Conservation (phyloP, 345 rosid species). For the Salix caprea region DNA sequence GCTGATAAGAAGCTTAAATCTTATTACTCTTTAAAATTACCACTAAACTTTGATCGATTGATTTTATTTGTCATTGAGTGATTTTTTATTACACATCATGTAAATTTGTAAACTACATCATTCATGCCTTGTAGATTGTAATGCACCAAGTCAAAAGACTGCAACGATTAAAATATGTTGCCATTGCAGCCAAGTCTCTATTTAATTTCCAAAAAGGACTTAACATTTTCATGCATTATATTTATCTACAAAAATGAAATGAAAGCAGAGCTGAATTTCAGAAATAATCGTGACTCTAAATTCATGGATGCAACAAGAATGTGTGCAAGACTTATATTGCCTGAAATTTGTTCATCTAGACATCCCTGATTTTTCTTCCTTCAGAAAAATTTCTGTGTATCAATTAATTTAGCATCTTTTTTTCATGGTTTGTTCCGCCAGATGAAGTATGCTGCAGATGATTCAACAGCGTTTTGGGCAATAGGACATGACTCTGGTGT, state of each 20-base stretch:
- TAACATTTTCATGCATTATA: too few species aligned
- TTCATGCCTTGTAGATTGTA: not conserved
- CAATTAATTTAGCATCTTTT: not conserved
- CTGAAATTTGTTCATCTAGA: not conserved
- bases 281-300: not conserved
- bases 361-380: not conserved
- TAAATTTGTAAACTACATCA: not conserved
- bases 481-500: constrained; percentile 67
- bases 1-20: not conserved
- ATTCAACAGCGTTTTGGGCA: constrained; percentile 92
- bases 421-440: constrained; percentile 20
- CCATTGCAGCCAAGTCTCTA: not conserved
- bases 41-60: not conserved
- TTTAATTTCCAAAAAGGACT: too few species aligned
- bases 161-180: not conserved
- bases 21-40: too few species aligned
- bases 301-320: not conserved
- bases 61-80: not conserved
- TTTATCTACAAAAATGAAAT: not conserved
- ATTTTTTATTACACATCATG: not conserved
- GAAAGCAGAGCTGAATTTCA: not conserved
- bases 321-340: not conserved
- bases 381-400: not conserved
- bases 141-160: not conserved
- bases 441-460: constrained; percentile 78